A percentile compares a stretch with the other conserved stretches of the same genome.
phyloP scores from a whole-genome alignment of 192 early-diverging fungal species.

The Coemansia sp. region DNA sequence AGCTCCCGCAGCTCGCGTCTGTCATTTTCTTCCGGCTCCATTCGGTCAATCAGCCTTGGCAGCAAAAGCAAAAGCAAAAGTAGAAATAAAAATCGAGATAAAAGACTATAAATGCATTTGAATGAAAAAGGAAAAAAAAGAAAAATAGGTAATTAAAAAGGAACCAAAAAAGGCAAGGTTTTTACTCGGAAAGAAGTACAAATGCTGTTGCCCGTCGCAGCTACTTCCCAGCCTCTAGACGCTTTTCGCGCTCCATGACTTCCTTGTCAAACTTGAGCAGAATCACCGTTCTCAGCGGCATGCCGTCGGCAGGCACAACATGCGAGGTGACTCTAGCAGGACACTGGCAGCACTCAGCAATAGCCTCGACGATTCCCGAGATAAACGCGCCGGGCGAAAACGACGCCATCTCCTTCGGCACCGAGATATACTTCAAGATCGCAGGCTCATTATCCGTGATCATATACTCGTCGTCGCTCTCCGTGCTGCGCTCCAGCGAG shows the following conservation, averaged over 20 bases:
- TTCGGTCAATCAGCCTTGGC: neutral
- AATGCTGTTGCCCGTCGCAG: neutral
- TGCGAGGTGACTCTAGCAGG: constrained; percentile 79
- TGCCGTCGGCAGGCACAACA: constrained; percentile 80
- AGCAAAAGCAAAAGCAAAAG: neutral
- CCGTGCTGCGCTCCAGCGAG: constrained; percentile 92
- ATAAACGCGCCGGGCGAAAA: constrained; percentile 94
- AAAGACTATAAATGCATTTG: constrained; percentile 6
- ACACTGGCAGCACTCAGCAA: constrained; percentile 86
- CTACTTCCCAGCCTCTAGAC: constrained; percentile 57
- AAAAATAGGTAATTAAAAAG: neutral
- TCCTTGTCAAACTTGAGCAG: constrained; percentile 92
- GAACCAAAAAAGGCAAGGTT: neutral
- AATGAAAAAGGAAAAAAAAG: neutral
- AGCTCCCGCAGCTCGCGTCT: constrained; percentile 3
- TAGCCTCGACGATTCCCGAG: constrained; percentile 94
- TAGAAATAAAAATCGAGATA: neutral
- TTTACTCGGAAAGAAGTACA: neutral
- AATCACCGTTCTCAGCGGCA: constrained; percentile 88
- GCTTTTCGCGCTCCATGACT: constrained; percentile 72
- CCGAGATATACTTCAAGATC: constrained; percentile 85
- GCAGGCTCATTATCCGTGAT: constrained; percentile 97
- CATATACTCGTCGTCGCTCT: constrained; percentile 99
- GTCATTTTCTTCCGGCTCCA: neutral
- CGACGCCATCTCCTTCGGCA: constrained; percentile 88